Evolutionary conservation across 306 rosid species (phyloP).

Genomic region (Casuarina glauca): DNA sequence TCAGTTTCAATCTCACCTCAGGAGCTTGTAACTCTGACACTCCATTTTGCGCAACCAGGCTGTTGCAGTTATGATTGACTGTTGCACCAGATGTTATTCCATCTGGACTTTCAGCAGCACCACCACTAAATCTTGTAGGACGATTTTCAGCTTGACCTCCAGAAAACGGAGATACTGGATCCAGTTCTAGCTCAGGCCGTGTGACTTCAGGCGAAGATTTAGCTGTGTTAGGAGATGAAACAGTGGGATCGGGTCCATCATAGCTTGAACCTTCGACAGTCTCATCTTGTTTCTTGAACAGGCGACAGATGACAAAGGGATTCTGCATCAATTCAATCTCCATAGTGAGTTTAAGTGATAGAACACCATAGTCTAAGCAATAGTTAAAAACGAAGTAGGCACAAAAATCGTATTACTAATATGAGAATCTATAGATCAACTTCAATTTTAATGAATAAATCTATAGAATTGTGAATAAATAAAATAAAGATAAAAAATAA

Average conservation of each 20-base stretch:
- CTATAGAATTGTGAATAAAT: neutral
- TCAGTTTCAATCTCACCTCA: conserved; percentile 41
- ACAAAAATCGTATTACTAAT: neutral
- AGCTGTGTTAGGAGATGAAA: conserved; percentile 44
- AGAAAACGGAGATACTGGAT: conserved; percentile 46
- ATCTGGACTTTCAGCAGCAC: conserved; percentile 35
- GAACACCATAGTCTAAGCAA: conserved; percentile 12
- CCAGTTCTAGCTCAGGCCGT: conserved; percentile 41
- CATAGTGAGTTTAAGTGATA: conserved; percentile 20
- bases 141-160: conserved; percentile 42
- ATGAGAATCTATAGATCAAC: neutral
- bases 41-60: conserved; percentile 35
- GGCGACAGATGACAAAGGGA: conserved; percentile 82
- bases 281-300: conserved; percentile 78
- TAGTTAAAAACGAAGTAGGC: neutral
- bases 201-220: conserved; percentile 55
- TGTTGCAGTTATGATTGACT: conserved; percentile 36
- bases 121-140: conserved; percentile 7
- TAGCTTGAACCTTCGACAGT: conserved; percentile 50
- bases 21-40: conserved; percentile 16
- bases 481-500: neutral
- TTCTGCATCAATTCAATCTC: conserved; percentile 48
- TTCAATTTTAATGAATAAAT: neutral
- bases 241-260: conserved; percentile 54
- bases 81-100: conserved; percentile 47